Evolutionary conservation across 768 basidiomycete genomes (phyloP).

Genomic region (Pisolithus tinctorius): DNA sequence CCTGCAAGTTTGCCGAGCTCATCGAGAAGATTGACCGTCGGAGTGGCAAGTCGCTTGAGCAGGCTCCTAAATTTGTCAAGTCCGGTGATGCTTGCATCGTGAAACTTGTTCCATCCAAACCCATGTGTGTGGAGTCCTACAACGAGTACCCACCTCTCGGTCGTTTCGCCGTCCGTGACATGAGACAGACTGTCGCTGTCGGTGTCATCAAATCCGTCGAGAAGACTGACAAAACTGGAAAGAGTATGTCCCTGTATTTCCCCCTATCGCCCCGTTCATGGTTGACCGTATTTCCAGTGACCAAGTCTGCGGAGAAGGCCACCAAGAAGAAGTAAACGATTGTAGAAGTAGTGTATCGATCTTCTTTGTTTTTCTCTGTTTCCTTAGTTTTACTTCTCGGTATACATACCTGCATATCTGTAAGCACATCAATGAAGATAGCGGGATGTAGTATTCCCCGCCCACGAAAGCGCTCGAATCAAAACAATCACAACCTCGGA

Average conservation of each 20-base stretch:
- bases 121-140: conserved; percentile 93
- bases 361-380: conserved; percentile 44
- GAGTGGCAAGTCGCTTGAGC: conserved; percentile 89
- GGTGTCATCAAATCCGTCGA: conserved; percentile 98
- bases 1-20: conserved; percentile 98
- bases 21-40: conserved; percentile 99
- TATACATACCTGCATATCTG: conserved; percentile 38
- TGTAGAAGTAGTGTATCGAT: conserved; percentile 63
- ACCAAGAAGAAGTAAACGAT: conserved; percentile 92
- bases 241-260: conserved; percentile 45
- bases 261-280: neutral
- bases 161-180: conserved; percentile 99
- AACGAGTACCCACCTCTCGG: conserved; percentile 98
- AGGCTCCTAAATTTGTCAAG: conserved; percentile 94
- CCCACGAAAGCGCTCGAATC: neutral
- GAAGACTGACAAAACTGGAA: conserved; percentile 86
- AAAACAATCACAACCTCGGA: neutral
- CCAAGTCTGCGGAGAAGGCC: conserved; percentile 95
- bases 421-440: conserved; percentile 41
- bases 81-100: conserved; percentile 99
- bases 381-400: conserved; percentile 17
- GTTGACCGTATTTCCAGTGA: conserved; percentile 43
- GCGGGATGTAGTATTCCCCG: conserved; percentile 18
- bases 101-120: conserved; percentile 94
- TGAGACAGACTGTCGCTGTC: conserved; percentile 98